Evolutionary conservation across 2,329 filamentous ascomycete species (phyloP).

Genomic region (Pestalotiopsis sp.): DNA sequence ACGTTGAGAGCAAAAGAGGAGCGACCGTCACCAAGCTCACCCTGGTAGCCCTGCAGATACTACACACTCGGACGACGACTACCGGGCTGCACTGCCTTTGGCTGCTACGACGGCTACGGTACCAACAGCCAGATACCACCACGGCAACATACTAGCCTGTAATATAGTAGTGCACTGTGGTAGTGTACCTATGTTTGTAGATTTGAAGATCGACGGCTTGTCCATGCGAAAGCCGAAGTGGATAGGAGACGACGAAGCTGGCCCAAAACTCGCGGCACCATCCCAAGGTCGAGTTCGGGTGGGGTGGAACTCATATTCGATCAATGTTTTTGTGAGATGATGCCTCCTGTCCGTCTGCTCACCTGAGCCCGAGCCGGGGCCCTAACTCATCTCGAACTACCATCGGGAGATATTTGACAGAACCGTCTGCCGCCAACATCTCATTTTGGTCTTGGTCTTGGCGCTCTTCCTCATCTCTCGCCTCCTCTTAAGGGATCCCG

Average conservation of each 20-base stretch:
- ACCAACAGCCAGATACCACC: not conserved
- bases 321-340: not conserved
- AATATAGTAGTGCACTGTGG: not conserved
- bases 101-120: not conserved
- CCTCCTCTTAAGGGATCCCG: not conserved
- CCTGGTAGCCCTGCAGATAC: not conserved
- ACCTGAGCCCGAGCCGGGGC: not conserved
- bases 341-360: not conserved
- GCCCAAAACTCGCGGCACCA: not conserved
- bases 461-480: not conserved
- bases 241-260: not conserved
- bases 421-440: not conserved
- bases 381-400: not conserved
- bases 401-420: conserved; percentile 1
- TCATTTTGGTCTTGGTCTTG: conserved; percentile 1
- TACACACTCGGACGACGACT: too few species aligned
- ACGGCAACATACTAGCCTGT: not conserved
- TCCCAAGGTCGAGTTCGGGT: not conserved
- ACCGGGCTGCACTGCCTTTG: too few species aligned
- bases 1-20: not conserved
- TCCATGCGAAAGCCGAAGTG: not conserved
- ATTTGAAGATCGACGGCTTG: not conserved
- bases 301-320: not conserved
- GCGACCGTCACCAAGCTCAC: not conserved
- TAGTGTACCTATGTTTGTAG: not conserved